Evolutionary conservation across 768 basidiomycete genomes (phyloP).

Genomic region (Mycena sanguinolenta): DNA sequence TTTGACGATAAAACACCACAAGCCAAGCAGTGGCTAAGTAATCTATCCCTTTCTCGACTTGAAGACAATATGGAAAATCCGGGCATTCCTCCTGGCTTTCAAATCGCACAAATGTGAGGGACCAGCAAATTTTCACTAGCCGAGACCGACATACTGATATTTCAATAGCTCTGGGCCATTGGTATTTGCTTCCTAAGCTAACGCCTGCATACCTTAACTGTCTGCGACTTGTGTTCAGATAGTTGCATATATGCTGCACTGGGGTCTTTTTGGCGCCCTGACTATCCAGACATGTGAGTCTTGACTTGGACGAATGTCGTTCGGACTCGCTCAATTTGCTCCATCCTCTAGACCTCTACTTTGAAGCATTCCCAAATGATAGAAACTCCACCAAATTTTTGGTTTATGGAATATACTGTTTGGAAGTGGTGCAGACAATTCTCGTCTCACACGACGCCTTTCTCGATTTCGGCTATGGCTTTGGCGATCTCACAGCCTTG

Average conservation of each 20-base stretch:
- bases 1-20: no score
- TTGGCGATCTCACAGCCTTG: neutral
- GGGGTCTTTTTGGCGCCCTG: neutral
- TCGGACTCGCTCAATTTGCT: neutral
- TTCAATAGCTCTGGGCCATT: no score
- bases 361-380: neutral
- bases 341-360: conserved; percentile 1
- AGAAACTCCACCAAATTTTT: neutral
- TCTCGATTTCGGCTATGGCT: neutral
- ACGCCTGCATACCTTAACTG: no score
- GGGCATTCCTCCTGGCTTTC: neutral
- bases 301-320: no score
- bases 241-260: neutral
- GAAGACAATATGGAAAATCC: neutral
- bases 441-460: neutral
- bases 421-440: neutral
- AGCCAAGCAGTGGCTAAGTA: no score
- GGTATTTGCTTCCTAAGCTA: no score
- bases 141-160: no score
- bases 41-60: no score
- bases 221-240: no score
- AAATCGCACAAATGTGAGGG: neutral
- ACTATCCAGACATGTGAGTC: neutral
- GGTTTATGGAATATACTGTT: neutral
- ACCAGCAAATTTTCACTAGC: no score